Conservation (phyloP, 1,139 yeast species). For the Saccharomyces uvarum region DNA sequence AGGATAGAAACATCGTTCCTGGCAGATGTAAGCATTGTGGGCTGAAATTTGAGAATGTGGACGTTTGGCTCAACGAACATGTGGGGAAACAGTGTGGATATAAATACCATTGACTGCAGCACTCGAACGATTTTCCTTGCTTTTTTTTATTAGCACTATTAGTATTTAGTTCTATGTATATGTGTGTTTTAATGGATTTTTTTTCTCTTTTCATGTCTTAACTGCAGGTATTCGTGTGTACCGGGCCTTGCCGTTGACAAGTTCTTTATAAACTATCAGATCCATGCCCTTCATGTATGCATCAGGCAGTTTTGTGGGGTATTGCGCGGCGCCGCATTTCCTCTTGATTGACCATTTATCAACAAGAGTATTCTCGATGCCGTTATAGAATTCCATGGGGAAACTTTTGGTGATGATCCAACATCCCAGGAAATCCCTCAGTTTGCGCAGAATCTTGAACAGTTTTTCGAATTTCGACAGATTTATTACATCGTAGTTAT, state of each 20-base stretch:
- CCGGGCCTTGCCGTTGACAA: background rate
- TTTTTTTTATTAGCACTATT: constrained; percentile 2
- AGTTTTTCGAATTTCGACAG: constrained; percentile 10
- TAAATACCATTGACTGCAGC: constrained; percentile 17
- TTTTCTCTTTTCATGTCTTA: constrained; percentile 7
- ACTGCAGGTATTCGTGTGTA: constrained; percentile 24
- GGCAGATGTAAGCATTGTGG: constrained; percentile 81
- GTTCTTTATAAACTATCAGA: constrained; percentile 7
- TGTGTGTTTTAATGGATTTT: background rate
- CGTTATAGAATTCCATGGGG: constrained; percentile 27
- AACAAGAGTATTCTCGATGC: constrained; percentile 18
- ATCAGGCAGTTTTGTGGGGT: constrained; percentile 19
- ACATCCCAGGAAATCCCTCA: constrained; percentile 25
- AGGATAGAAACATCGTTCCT: constrained; percentile 55
- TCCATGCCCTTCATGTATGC: constrained; percentile 24
- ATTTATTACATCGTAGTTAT: constrained; percentile 6
- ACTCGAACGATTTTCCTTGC: constrained; percentile 1
- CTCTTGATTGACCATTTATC: background rate
- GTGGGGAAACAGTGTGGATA: constrained; percentile 53
- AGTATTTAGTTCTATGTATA: constrained; percentile 5
- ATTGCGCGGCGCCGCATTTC: constrained; percentile 8
- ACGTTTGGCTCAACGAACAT: constrained; percentile 70
- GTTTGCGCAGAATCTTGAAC: constrained; percentile 14
- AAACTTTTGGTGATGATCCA: constrained; percentile 26
- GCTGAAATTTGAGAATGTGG: constrained; percentile 54